Evolutionary conservation across 1,284 basidiomycete genomes (phyloP), one percentile per base, ranked within the genome.

Genomic region (Wallemia mellicola): DNA sequence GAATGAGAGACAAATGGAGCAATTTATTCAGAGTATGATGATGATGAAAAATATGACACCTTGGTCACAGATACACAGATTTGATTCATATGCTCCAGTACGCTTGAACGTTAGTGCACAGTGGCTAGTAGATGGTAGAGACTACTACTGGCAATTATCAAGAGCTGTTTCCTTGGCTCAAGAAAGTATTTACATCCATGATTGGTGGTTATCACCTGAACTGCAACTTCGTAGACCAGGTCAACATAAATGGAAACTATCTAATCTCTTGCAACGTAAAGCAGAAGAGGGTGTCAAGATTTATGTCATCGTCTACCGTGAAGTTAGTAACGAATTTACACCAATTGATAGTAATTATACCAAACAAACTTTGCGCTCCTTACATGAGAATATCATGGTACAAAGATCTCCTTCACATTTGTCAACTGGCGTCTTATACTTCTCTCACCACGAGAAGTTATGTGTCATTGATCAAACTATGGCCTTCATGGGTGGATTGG

Each of bases 101-200:
- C 78, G 92, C 19, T 71, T 86, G 65, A 91, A 96, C 66, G 91
- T 91, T 1, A 83, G 86, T 32, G 86, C 89, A 0, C 92, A 96
- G 66, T 98, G 94, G 94, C 79, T 98, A 2, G 89, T 96, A n/a
- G 94, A 99, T 71, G 94, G 92, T 82, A 80, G 89, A 19, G 89
- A 95, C 68, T 95, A 95, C 68, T 91, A 87, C 71, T 95, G 89
- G 91, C 92, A 92, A 67, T 72, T 98, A n/a, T 88, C 86, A 28
- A 79, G 87, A 57, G 92, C 94, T 0, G 83, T 98, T 59, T 74
- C 86, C 58, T 77, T 94, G 65, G 92, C 94, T 1, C 83, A 82
- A 67, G 85, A 94, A 65, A 78, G 75, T 38, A 69, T 72, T 61
- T 71, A 65, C 32, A 54, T 57, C 1, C 88, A 94, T 67, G 87